A percentile compares a stretch with the other conserved stretches of the same genome.
These are phyloP conservation scores for Candida succiphila DNA, from an alignment of 805 yeast genomes.

Conservation along the genomic window DNA sequence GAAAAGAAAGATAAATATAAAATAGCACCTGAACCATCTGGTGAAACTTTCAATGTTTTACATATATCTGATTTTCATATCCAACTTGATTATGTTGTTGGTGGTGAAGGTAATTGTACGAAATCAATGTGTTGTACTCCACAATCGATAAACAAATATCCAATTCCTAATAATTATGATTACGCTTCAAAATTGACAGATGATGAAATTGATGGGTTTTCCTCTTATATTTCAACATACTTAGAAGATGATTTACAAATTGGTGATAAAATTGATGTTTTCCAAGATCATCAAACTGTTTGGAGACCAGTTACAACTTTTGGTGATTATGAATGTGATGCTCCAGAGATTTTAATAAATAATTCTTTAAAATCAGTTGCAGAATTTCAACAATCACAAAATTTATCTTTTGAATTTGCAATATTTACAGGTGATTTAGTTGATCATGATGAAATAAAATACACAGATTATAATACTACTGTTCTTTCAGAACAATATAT, in stretches of 20 bases:
- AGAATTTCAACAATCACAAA: slow-evolving; percentile 18
- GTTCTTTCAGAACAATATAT: slow-evolving; percentile 41
- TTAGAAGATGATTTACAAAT: slow-evolving; percentile 18
- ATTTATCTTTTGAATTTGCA: slow-evolving; percentile 40
- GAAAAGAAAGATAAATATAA: slow-evolving; percentile 30
- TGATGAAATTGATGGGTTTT: slow-evolving; percentile 3
- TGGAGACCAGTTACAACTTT: slow-evolving; percentile 48
- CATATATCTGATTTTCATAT: slow-evolving; percentile 63
- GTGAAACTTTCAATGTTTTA: slow-evolving; percentile 44
- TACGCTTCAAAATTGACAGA: slow-evolving; percentile 21
- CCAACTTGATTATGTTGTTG: slow-evolving; percentile 42
- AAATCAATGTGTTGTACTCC: slow-evolving; percentile 52
- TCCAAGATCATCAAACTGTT: slow-evolving; percentile 14
- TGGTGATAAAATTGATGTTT: slow-evolving; percentile 17
- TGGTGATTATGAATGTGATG: slow-evolving; percentile 57
- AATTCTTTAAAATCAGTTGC: slow-evolving; percentile 39
- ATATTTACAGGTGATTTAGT: slow-evolving; percentile 69
- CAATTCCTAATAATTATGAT: slow-evolving; percentile 29
- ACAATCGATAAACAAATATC: slow-evolving; percentile 28
- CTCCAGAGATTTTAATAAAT: slow-evolving; percentile 54
- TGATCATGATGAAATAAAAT: slow-evolving; percentile 49
- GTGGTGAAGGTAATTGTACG: slow-evolving; percentile 51
- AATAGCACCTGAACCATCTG: slow-evolving; percentile 28
- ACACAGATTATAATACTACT: slow-evolving; percentile 37
- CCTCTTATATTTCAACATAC: slow-evolving; percentile 17